Evolutionary conservation across 2,329 filamentous ascomycete genomes (phyloP).

Genomic region (Truncatella angustata): DNA sequence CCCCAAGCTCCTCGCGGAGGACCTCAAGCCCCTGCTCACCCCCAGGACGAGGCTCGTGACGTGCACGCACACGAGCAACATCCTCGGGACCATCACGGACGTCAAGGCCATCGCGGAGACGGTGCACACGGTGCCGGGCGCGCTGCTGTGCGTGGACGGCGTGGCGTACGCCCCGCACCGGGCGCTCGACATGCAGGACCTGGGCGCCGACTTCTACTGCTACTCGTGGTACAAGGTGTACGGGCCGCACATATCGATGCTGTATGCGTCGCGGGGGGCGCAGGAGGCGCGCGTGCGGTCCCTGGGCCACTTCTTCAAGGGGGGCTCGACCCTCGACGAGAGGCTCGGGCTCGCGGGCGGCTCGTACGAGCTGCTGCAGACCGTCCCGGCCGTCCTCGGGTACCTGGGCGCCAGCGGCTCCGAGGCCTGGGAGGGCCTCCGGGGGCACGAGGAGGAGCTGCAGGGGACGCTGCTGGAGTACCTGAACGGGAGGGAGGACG

Average conservation of each 20-base stretch:
- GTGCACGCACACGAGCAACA: conserved; percentile 72
- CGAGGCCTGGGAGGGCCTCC: conserved; percentile 49
- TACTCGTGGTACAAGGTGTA: conserved; percentile 66
- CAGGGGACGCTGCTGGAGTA: conserved; percentile 60
- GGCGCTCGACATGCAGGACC: conserved; percentile 51
- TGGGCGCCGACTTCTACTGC: conserved; percentile 58
- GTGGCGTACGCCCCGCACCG: conserved; percentile 61
- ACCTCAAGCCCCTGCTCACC: conserved; percentile 58
- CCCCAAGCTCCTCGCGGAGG: conserved; percentile 56
- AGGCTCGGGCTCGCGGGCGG: conserved; percentile 68
- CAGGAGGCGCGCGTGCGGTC: conserved; percentile 33
- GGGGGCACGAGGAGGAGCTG: conserved; percentile 58
- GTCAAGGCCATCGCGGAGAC: conserved; percentile 52
- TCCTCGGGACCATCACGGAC: conserved; percentile 69
- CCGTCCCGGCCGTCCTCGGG: conserved; percentile 57
- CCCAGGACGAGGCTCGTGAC: conserved; percentile 66
- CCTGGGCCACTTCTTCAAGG: conserved; percentile 67
- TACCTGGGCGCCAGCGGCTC: conserved; percentile 52
- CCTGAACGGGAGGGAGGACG: conserved; percentile 47
- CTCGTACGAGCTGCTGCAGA: conserved; percentile 68
- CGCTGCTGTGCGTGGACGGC: conserved; percentile 44
- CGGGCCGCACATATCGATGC: conserved; percentile 55
- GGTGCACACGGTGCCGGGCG: conserved; percentile 41
- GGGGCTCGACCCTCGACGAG: conserved; percentile 55
- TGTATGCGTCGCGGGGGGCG: conserved; percentile 52